These are phyloP conservation scores for Cyclanthera cordifolia DNA, from an alignment of 306 rosid genomes.

Conservation along the genomic window DNA sequence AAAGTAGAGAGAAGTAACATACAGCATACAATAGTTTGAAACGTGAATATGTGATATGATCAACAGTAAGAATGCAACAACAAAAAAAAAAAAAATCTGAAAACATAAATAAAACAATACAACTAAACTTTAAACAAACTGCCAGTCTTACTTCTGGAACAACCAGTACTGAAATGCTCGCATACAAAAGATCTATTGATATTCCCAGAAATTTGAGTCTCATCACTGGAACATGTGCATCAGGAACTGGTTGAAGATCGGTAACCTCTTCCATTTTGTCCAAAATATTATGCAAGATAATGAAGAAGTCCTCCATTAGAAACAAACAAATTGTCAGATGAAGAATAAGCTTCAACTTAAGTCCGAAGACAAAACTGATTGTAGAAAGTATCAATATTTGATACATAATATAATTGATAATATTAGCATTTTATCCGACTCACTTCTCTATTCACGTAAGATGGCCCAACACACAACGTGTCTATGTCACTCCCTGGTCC, in stretches of 20 bases:
- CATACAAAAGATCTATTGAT: slow-evolving; percentile 88
- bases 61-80: not conserved
- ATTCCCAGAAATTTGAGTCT: slow-evolving; percentile 87
- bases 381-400: not conserved
- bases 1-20: not conserved
- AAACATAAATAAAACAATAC: not conserved
- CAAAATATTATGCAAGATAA: slow-evolving; percentile 58
- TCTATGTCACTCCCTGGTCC: slow-evolving; percentile 89
- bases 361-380: not conserved
- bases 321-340: slow-evolving; percentile 16
- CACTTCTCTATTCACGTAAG: slow-evolving; percentile 78
- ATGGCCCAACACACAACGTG: slow-evolving; percentile 79
- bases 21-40: not conserved
- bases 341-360: slow-evolving; percentile 5
- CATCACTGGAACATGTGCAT: slow-evolving; percentile 98
- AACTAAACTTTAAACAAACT: not conserved
- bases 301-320: slow-evolving; percentile 46
- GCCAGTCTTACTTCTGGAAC: slow-evolving; percentile 72
- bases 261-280: slow-evolving; percentile 78
- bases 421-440: not conserved
- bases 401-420: not conserved
- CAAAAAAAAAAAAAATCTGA: not conserved
- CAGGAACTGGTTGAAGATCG: slow-evolving; percentile 82
- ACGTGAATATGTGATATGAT: not conserved
- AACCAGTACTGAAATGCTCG: slow-evolving; percentile 72